A percentile compares a stretch with the other conserved stretches of the same genome.
Evolutionary conservation across 345 rosid genomes (phyloP).

Genomic region (Citrus inodora): DNA sequence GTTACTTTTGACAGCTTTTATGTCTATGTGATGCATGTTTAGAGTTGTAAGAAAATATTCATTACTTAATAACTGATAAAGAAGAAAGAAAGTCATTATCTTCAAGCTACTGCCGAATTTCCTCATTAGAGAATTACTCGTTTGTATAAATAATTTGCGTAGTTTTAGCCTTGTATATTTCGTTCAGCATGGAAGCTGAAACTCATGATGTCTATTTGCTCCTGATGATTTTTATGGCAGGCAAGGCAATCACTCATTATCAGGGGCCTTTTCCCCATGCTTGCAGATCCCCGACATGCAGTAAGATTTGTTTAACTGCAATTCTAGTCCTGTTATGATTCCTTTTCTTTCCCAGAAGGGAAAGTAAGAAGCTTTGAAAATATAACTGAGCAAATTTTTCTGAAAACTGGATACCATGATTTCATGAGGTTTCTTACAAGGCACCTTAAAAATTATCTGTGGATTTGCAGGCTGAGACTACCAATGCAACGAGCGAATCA

Average conservation of each 20-base stretch:
- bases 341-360: background rate
- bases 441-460: background rate
- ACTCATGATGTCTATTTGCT: constrained; percentile 4
- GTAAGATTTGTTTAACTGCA: constrained; percentile 29
- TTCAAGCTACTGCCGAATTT: background rate
- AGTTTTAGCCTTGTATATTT: background rate
- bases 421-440: background rate
- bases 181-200: background rate
- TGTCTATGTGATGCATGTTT: background rate
- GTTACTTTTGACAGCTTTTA: background rate
- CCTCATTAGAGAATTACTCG: background rate
- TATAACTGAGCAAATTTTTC: background rate
- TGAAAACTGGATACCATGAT: background rate
- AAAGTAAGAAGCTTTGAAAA: background rate
- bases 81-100: background rate
- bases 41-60: background rate
- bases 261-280: constrained; percentile 66
- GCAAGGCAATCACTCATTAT: constrained; percentile 68
- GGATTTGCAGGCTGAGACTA: constrained; percentile 44
- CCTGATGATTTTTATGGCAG: constrained; percentile 27
- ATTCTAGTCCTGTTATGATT: background rate
- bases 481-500: constrained; percentile 39
- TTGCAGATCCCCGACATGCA: constrained; percentile 56
- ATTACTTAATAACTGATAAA: background rate
- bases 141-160: background rate